Evolutionary conservation across 805 yeast genomes (phyloP).

Genomic region (Tetrapisispora arboricola): DNA sequence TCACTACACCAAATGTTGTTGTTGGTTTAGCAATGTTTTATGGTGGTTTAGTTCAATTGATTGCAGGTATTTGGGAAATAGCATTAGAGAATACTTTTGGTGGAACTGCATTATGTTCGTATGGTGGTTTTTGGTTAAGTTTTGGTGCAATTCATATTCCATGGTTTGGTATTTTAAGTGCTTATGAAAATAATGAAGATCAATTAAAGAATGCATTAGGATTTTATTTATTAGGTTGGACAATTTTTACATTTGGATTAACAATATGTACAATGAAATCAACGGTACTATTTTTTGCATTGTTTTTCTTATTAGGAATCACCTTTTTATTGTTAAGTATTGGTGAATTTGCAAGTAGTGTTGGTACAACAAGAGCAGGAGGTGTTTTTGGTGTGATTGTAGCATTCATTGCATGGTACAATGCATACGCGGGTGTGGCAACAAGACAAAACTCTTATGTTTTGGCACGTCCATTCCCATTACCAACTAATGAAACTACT

Average conservation of each 20-base stretch:
- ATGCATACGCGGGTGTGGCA: constrained; percentile 62
- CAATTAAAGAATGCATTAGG: constrained; percentile 43
- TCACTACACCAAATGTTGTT: constrained; percentile 41
- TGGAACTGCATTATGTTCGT: constrained; percentile 51
- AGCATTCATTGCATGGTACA: constrained; percentile 56
- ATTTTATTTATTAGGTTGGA: constrained; percentile 53
- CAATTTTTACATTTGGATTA: constrained; percentile 47
- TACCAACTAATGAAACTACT: constrained; percentile 22
- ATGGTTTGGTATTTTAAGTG: constrained; percentile 48
- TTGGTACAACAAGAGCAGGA: constrained; percentile 41
- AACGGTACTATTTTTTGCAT: constrained; percentile 50
- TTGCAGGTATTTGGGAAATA: constrained; percentile 61
- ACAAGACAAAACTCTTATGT: constrained; percentile 48
- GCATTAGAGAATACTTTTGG: constrained; percentile 58
- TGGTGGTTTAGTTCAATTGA: constrained; percentile 50
- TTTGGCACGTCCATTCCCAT: constrained; percentile 23
- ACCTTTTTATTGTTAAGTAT: constrained; percentile 48
- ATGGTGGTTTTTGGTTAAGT: constrained; percentile 64
- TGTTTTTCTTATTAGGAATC: constrained; percentile 43
- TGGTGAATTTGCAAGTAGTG: constrained; percentile 39
- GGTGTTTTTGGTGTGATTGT: constrained; percentile 57
- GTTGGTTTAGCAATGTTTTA: constrained; percentile 51
- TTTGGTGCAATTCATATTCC: constrained; percentile 50
- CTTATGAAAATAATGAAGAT: constrained; percentile 35
- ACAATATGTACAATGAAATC: constrained; percentile 49